Conservation (phyloP, 2,329 filamentous ascomycete species). For the Microdochium trichocladiopsis region DNA sequence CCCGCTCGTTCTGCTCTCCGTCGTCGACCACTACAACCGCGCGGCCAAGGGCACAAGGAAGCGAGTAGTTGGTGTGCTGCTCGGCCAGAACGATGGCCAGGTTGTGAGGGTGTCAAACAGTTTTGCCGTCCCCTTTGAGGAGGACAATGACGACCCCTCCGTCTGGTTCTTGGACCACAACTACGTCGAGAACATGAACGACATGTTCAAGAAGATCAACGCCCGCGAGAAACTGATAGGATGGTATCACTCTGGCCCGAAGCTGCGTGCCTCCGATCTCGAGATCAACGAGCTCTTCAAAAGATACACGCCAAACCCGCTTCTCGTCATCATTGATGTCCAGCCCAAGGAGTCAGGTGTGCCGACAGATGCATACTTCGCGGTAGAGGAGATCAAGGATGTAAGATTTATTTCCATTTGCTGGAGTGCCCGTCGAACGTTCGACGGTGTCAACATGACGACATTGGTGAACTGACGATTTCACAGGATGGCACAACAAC, state of each 20-base stretch:
- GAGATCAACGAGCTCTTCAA: constrained; percentile 99
- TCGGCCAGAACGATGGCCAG: constrained; percentile 94
- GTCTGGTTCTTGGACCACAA: constrained; percentile 99
- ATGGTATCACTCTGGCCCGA: constrained; percentile 98
- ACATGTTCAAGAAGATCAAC: constrained; percentile 99
- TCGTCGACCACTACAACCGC: constrained; percentile 96
- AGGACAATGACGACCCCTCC: constrained; percentile 96
- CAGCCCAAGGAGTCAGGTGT: constrained; percentile 97
- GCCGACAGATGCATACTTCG: constrained; percentile 97
- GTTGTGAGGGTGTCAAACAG: constrained; percentile 97
- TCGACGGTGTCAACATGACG: neutral
- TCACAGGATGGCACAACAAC: constrained; percentile 90
- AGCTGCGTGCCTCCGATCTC: constrained; percentile 90
- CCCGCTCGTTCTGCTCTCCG: constrained; percentile 93
- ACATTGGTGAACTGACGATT: constrained; percentile 2
- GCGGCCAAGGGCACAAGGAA: constrained; percentile 79
- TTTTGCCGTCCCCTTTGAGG: constrained; percentile 99
- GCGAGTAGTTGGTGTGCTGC: constrained; percentile 86
- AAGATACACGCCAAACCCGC: constrained; percentile 92
- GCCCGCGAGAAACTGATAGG: constrained; percentile 97
- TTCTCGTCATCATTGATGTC: constrained; percentile 96
- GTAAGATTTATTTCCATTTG: constrained; percentile 42
- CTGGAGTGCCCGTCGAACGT: neutral
- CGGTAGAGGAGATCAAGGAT: constrained; percentile 98
- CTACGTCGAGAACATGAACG: constrained; percentile 98